Conservation (phyloP, 371 early-diverging fungal species). For the Mucor lusitanicus region DNA sequence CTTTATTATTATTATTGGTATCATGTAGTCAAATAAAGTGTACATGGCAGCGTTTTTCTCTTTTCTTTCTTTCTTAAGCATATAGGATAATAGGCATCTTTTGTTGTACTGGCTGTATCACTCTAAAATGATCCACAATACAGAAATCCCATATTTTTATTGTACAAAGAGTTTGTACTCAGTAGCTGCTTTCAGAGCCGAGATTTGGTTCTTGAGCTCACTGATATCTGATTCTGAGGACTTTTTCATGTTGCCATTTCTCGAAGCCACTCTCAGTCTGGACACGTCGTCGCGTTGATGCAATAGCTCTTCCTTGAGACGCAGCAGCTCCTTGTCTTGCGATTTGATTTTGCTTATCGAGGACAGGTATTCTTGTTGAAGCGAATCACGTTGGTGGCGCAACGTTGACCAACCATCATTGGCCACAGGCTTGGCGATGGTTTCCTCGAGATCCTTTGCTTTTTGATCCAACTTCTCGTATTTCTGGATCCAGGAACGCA, state of each 20-base stretch:
- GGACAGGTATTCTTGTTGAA: slow-evolving; percentile 49
- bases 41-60: too few relatives aligned
- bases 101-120: neutral
- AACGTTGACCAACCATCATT: slow-evolving; percentile 56
- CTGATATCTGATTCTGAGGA: slow-evolving; percentile 38
- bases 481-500: slow-evolving; percentile 73
- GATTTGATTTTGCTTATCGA: slow-evolving; percentile 55
- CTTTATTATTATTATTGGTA: too few relatives aligned
- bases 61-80: neutral
- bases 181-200: slow-evolving; percentile 46
- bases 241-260: slow-evolving; percentile 20
- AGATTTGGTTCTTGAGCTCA: slow-evolving; percentile 55
- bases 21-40: too few relatives aligned
- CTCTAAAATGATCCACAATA: neutral
- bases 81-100: neutral
- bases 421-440: slow-evolving; percentile 43
- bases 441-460: slow-evolving; percentile 52
- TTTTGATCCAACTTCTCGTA: slow-evolving; percentile 59
- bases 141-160: slow-evolving; percentile 2
- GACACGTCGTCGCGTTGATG: slow-evolving; percentile 74
- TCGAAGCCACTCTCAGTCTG: slow-evolving; percentile 54
- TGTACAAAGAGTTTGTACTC: slow-evolving; percentile 32
- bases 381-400: slow-evolving; percentile 49
- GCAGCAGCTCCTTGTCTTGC: slow-evolving; percentile 63
- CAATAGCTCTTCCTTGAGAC: slow-evolving; percentile 62